Evolutionary conservation across 495 filamentous ascomycete genomes (phyloP).

Genomic region (Aspergillus steynii): DNA sequence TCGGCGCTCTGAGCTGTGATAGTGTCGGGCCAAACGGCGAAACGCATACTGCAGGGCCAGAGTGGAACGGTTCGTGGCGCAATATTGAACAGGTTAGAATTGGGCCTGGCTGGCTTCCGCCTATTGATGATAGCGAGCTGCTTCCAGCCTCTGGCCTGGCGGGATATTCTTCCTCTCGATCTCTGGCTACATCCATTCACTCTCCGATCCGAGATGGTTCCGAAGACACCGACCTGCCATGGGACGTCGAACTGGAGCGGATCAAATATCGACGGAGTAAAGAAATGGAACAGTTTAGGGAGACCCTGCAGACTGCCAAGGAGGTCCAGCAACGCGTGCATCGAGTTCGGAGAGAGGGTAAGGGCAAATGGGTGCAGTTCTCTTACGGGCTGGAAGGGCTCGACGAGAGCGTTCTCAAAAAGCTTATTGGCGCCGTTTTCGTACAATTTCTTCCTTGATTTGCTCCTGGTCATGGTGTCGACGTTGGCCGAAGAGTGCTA

Average conservation of each 20-base stretch:
- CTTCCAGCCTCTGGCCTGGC: neutral
- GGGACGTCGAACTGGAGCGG: conserved; percentile 37
- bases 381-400: conserved; percentile 32
- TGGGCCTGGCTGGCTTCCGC: conserved; percentile 51
- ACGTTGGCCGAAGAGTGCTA: too few species aligned
- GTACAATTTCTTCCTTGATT: conserved; percentile 8
- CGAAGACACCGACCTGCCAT: conserved; percentile 19
- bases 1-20: conserved; percentile 57
- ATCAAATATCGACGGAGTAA: conserved; percentile 28
- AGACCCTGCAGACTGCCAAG: conserved; percentile 23
- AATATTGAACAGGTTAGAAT: conserved; percentile 49
- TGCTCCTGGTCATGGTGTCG: too few species aligned
- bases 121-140: conserved; percentile 16
- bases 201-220: conserved; percentile 10
- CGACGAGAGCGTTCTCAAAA: conserved; percentile 19
- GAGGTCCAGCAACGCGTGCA: conserved; percentile 31
- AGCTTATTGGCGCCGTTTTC: conserved; percentile 22
- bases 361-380: conserved; percentile 42
- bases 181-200: conserved; percentile 22
- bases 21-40: conserved; percentile 32
- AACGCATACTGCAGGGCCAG: conserved; percentile 36
- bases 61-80: conserved; percentile 54
- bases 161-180: conserved; percentile 6
- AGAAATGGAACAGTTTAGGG: conserved; percentile 26
- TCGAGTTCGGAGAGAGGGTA: conserved; percentile 25